Evolutionary conservation across 805 yeast species (phyloP), one percentile per base, ranked within the genome.

Genomic region (Saccharomycopsis sp.): DNA sequence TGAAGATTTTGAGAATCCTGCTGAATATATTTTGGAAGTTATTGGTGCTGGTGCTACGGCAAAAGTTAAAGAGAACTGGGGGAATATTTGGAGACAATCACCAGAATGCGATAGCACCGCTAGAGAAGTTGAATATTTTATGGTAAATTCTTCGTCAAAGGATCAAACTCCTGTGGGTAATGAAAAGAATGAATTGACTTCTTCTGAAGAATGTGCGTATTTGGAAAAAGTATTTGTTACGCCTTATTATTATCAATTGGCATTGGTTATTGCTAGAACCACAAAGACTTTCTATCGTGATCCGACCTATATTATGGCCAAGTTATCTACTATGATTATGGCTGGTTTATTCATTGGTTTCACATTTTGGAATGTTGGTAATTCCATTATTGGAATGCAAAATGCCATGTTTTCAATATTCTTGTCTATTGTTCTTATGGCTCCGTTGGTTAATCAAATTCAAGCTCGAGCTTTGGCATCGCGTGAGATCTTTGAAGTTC

Each of bases 21-120:
- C 87, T n/a, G 87, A 80, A 59, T 81, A 79, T 63, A 72, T 81
- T 56, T 64, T 81, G 50, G 81, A 79, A 50, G 74, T 72, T 13
- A 79, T 82, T 58, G 85, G 86, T 29, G 85, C 85, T 13, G 87
- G 86, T 53, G 84, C 85, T 3, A 78, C 81, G 24, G 77, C 81
- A 1, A 51, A 59, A 28, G 71, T 67, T 4, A 60, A 63, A n/a
- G 67, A 63, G 34, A 78, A 82, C 58, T 82, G 85, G 83, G 65
- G 66, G 56, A 71, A 74, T 14, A 68, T 71, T 4, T 83, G 90
- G 89, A 54, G 44, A 2, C 59, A 57, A 8, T 74, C 69, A 43
- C 65, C 55, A 17, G 74, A 72, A 52, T 53, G 17, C 22, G 32
- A n/a, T 14, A 14, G 27, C 19, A 57, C 59, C 33, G 55, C 60